A percentile compares a stretch with the other conserved stretches of the same genome.
Evolutionary conservation across 768 basidiomycete species (phyloP).

Genomic region (Suillus fuscotomentosus): DNA sequence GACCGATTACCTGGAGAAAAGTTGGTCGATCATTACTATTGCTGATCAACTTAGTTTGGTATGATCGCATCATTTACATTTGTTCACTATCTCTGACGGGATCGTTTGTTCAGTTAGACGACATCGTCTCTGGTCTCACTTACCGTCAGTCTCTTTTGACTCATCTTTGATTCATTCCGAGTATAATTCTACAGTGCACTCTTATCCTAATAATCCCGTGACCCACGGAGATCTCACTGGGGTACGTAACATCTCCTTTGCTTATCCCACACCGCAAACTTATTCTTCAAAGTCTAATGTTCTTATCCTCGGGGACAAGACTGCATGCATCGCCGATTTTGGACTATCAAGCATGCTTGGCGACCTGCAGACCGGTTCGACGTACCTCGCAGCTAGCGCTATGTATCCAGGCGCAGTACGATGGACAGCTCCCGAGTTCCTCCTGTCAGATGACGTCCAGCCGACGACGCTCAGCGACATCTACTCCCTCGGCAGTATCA

Average conservation of each 20-base stretch:
- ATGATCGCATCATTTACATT: neutral
- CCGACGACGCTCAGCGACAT: slow-evolving; percentile 14
- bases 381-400: slow-evolving; percentile 28
- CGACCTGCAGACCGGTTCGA: slow-evolving; percentile 30
- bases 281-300: slow-evolving; percentile 10
- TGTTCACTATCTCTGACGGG: neutral
- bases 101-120: slow-evolving; percentile 3
- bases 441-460: slow-evolving; percentile 13
- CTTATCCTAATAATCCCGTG: neutral
- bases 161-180: neutral
- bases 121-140: slow-evolving; percentile 5
- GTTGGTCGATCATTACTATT: neutral
- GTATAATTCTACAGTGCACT: slow-evolving; percentile 7
- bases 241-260: slow-evolving; percentile 10
- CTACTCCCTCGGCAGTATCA: slow-evolving; percentile 22
- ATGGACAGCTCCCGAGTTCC: slow-evolving; percentile 42
- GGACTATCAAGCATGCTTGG: slow-evolving; percentile 39
- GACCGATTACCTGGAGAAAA: neutral
- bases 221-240: slow-evolving; percentile 27
- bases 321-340: slow-evolving; percentile 41
- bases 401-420: slow-evolving; percentile 36
- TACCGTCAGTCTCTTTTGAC: slow-evolving; percentile 4
- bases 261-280: neutral
- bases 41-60: neutral
- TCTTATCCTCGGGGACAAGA: slow-evolving; percentile 37